These are phyloP conservation scores for Oropetium thomaeum DNA, from an alignment of 176 grass and related monocot species.

Conservation along the genomic window DNA sequence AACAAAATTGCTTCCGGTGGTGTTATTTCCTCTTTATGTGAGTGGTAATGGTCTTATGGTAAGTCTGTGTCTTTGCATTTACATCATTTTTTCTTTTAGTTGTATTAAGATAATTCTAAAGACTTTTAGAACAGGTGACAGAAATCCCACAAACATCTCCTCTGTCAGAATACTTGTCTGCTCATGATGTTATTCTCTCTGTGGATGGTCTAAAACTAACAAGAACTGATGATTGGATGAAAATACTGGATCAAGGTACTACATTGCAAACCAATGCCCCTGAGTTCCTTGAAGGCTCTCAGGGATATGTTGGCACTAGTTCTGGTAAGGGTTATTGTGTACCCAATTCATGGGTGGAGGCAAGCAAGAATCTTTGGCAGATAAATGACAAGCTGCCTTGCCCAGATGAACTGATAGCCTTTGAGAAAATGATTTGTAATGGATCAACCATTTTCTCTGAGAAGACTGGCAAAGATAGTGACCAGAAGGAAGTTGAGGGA, in stretches of 20 bases:
- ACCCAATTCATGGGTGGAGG: slow-evolving; percentile 70
- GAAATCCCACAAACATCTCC: slow-evolving; percentile 56
- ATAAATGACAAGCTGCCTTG: slow-evolving; percentile 59
- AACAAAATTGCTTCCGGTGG: slow-evolving; percentile 59
- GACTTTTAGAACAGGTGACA: slow-evolving; percentile 56
- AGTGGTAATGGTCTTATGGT: slow-evolving; percentile 76
- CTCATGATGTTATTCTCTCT: slow-evolving; percentile 72
- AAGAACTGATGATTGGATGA: slow-evolving; percentile 63
- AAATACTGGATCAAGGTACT: slow-evolving; percentile 46
- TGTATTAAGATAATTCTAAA: slow-evolving; percentile 25
- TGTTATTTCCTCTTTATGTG: slow-evolving; percentile 63
- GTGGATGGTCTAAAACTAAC: slow-evolving; percentile 72
- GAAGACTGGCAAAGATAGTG: slow-evolving; percentile 9
- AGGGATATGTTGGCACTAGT: slow-evolving; percentile 33
- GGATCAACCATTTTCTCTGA: slow-evolving; percentile 29
- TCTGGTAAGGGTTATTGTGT: slow-evolving; percentile 78
- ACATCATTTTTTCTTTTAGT: slow-evolving; percentile 23
- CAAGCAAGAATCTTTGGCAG: slow-evolving; percentile 53
- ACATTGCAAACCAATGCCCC: slow-evolving; percentile 25
- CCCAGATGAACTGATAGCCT: slow-evolving; percentile 54
- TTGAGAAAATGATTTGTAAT: slow-evolving; percentile 39
- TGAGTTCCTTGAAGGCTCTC: slow-evolving; percentile 32
- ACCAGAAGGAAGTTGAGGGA: slow-evolving; percentile 34
- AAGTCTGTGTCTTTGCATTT: slow-evolving; percentile 40
- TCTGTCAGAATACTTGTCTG: slow-evolving; percentile 61